phyloP scores from a whole-genome alignment of 2,329 filamentous ascomycete species.

The Colletotrichum coccodes region DNA sequence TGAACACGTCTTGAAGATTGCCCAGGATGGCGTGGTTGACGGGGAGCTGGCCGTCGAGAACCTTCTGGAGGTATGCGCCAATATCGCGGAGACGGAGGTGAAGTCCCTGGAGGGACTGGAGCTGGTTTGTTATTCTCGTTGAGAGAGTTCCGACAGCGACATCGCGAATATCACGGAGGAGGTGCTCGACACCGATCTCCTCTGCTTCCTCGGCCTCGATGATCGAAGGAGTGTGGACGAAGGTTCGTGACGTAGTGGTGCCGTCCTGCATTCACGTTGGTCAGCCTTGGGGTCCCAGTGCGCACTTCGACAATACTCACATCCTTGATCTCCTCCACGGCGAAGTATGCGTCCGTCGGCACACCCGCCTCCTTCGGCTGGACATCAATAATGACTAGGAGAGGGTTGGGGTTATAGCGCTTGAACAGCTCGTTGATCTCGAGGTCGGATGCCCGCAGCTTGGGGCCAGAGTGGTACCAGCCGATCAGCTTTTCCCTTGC shows the following conservation, averaged over 20 bases:
- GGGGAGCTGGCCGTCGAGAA: slow-evolving; percentile 89
- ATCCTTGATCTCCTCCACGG: slow-evolving; percentile 99
- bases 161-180: slow-evolving; percentile 96
- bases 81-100: slow-evolving; percentile 96
- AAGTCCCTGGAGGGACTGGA: slow-evolving; percentile 95
- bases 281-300: slow-evolving; percentile 22
- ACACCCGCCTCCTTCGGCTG: slow-evolving; percentile 98
- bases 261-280: slow-evolving; percentile 74
- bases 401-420: slow-evolving; percentile 94
- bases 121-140: slow-evolving; percentile 95
- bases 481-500: slow-evolving; percentile 98
- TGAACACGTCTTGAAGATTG: slow-evolving; percentile 99
- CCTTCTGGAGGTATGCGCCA: slow-evolving; percentile 93
- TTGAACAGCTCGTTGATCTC: slow-evolving; percentile 99
- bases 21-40: slow-evolving; percentile 98
- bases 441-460: slow-evolving; percentile 94
- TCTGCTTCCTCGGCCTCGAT: slow-evolving; percentile 99
- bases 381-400: slow-evolving; percentile 98
- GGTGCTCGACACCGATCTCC: slow-evolving; percentile 98
- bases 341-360: slow-evolving; percentile 98
- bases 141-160: slow-evolving; percentile 97
- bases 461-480: slow-evolving; percentile 99
- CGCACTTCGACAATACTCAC: slow-evolving; percentile 61
- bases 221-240: slow-evolving; percentile 97
- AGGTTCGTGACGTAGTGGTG: slow-evolving; percentile 95